Percentiles rank a stretch among this genome's conserved stretches.
Conservation (phyloP, 225 moss, liverwort and hornwort species). For the Asterella californica region DNA sequence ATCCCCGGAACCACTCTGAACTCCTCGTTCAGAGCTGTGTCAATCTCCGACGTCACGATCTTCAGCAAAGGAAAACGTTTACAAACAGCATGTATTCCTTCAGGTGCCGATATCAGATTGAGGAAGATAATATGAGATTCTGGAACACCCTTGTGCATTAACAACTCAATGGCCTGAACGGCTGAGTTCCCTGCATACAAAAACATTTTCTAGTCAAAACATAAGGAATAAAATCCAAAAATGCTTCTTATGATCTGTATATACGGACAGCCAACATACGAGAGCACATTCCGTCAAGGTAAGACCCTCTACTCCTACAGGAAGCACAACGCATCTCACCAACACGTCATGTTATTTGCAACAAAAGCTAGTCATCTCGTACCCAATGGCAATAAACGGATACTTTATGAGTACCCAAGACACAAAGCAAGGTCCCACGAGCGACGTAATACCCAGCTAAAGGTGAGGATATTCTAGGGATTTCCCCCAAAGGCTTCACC, state of each 20-base stretch:
- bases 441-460: background rate
- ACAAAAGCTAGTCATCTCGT: background rate
- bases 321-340: background rate
- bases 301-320: background rate
- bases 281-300: background rate
- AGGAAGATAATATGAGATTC: conserved; percentile 81
- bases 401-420: background rate
- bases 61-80: conserved; percentile 76
- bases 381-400: background rate
- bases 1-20: conserved; percentile 82
- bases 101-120: conserved; percentile 87
- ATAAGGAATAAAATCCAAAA: background rate
- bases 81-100: conserved; percentile 88
- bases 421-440: background rate
- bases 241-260: too few relatives aligned
- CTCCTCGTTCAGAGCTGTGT: conserved; percentile 65
- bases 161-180: conserved; percentile 81
- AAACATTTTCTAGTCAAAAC: background rate
- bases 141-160: conserved; percentile 77
- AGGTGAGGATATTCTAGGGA: background rate
- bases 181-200: conserved; percentile 72
- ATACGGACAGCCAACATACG: background rate
- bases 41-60: conserved; percentile 93
- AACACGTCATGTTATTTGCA: background rate
- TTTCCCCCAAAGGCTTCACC: background rate